A percentile compares a stretch with the other conserved stretches of the same genome.
Evolutionary conservation across 2,329 filamentous ascomycete species (phyloP).

Genomic region (Penicillium palitans): DNA sequence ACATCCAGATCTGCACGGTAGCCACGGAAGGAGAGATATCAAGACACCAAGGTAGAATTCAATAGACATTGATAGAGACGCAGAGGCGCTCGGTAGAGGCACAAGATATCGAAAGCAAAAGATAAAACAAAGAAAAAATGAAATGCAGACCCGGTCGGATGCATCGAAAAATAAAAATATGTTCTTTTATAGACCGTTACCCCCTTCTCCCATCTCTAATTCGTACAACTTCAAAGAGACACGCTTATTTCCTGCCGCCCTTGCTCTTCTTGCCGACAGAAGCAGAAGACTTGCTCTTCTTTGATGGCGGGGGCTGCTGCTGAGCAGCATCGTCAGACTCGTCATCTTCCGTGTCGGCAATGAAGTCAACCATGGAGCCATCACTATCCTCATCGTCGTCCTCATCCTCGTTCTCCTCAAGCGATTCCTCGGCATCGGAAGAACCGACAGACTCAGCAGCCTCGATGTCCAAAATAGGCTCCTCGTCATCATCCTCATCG

Average conservation of each 20-base stretch:
- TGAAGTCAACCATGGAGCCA: slow-evolving; percentile 47
- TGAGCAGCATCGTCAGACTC: slow-evolving; percentile 33
- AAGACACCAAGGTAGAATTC: slow-evolving; percentile 11
- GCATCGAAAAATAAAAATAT: slow-evolving; percentile 19
- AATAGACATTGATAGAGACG: slow-evolving; percentile 12
- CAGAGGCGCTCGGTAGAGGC: slow-evolving; percentile 13
- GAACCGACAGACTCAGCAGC: slow-evolving; percentile 45
- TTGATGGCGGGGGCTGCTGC: slow-evolving; percentile 33
- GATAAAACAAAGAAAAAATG: slow-evolving; percentile 12
- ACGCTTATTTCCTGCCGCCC: slow-evolving; percentile 34
- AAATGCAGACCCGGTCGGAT: slow-evolving; percentile 15
- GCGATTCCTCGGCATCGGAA: slow-evolving; percentile 50
- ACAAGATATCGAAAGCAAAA: slow-evolving; percentile 15
- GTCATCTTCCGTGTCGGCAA: slow-evolving; percentile 51
- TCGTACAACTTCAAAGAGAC: slow-evolving; percentile 15
- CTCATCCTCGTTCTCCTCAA: slow-evolving; percentile 62
- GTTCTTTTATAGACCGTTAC: slow-evolving; percentile 22
- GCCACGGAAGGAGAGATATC: not conserved
- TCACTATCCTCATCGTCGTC: slow-evolving; percentile 65
- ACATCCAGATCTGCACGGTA: not conserved
- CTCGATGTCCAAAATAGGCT: slow-evolving; percentile 47
- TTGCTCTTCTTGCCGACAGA: slow-evolving; percentile 35
- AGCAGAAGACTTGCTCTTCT: slow-evolving; percentile 36
- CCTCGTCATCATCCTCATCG: slow-evolving; percentile 53
- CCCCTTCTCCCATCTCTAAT: slow-evolving; percentile 14